Evolutionary conservation across 495 filamentous ascomycete genomes (phyloP).

Genomic region (Aspergillus biplanus): DNA sequence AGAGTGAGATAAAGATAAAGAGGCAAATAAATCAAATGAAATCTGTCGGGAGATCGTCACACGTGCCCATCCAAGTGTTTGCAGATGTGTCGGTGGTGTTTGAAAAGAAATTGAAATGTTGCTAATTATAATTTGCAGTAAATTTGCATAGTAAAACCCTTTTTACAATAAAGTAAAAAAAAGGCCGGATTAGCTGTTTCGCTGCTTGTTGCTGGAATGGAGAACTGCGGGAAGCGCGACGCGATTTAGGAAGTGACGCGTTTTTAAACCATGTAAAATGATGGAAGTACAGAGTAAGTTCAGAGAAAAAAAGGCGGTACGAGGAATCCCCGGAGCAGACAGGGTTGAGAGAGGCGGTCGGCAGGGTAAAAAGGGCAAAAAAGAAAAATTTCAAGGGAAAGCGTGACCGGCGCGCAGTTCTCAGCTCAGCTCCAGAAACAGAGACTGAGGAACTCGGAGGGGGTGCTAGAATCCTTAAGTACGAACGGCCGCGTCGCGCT

Average conservation of each 20-base stretch:
- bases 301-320: constrained; percentile 15
- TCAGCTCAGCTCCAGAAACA: constrained; percentile 42
- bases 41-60: constrained; percentile 4
- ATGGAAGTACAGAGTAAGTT: constrained; percentile 21
- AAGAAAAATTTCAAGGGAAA: constrained; percentile 29
- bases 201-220: constrained; percentile 15
- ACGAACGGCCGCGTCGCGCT: constrained; percentile 48
- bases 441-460: constrained; percentile 49
- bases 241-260: constrained; percentile 22
- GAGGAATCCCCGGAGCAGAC: constrained; percentile 6
- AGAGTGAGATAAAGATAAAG: constrained; percentile 24
- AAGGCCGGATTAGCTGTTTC: neutral
- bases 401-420: constrained; percentile 33
- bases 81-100: neutral
- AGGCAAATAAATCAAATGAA: constrained; percentile 23
- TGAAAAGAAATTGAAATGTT: constrained; percentile 9
- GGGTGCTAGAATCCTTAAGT: constrained; percentile 57
- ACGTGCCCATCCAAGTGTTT: constrained; percentile 4
- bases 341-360: constrained; percentile 24
- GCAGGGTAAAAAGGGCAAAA: constrained; percentile 30
- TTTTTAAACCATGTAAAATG: constrained; percentile 18
- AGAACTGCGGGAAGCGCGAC: constrained; percentile 16
- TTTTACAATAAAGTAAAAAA: constrained; percentile 3
- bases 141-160: constrained; percentile 3
- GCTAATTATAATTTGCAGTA: constrained; percentile 14